Base-by-base conservation (phyloP, 192 early-diverging fungal species). In the Podila epigama region DNA sequence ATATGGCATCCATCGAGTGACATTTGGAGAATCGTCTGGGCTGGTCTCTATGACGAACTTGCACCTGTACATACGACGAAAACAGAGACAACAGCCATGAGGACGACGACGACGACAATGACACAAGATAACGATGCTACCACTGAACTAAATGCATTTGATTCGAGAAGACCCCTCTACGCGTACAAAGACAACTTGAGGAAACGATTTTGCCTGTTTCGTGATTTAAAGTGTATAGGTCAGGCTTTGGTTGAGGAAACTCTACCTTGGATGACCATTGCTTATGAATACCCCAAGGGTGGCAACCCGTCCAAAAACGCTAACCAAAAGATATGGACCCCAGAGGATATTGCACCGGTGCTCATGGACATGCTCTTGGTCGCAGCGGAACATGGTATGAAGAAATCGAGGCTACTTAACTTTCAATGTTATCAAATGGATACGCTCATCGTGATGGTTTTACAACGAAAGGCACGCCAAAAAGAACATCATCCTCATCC, bases 11-110 rank as follows among this genome's bases (percentile, higher is more conserved):
- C 33, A 10, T 37, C 63, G 29, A 28, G 51, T 5, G 51, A 55
- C 11, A 65, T 65, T 5, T 54, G 63, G 63, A n/a, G 20, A 0
- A 11, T 37, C 20, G 4, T 60, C 25, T 60, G 58, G 63, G 41
- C 0, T 0, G 34, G 16, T 29, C 63, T 55, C 2, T 54, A 65
- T 15, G 51, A 36, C 33, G 25, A 51, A 4, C 27, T 31, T n/a
- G 8, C 16, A 20, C 16, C 12, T 12, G 4, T 5, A 20, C 18
- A 29, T 51, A 16, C 2, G 11, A 5, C 41, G 16, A 15, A 48
- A 18, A 10, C 20, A 6, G 7, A 13, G 37, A 39, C 13, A 48
- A 15, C 44, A 22, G 20, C 44, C 7, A 9, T 48, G n/a, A 1
- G 44, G 10, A 48, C 44, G 25, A 48, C n/a, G n/a, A 7, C 44